Conservation (phyloP, 1,139 yeast species). For the Taphrina deformans region DNA sequence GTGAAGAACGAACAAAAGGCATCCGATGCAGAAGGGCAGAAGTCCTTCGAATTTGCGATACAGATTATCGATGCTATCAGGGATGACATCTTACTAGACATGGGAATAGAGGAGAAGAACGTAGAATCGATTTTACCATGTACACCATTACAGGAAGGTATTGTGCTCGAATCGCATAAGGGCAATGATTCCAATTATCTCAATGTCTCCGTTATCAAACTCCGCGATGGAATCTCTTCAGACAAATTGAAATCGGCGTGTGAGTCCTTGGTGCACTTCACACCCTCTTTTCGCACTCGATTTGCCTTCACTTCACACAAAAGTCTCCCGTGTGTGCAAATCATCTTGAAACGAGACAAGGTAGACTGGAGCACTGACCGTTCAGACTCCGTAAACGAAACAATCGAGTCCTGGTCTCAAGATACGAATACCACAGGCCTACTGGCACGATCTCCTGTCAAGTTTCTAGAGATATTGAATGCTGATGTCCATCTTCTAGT, state of each 20-base stretch:
- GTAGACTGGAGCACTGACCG: constrained; percentile 5
- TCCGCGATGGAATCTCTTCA: constrained; percentile 30
- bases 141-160: constrained; percentile 40
- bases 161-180: constrained; percentile 37
- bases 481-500: constrained; percentile 13
- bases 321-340: constrained; percentile 37
- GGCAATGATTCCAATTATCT: constrained; percentile 37
- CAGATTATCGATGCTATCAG: neutral
- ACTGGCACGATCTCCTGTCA: neutral
- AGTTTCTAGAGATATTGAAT: constrained; percentile 1
- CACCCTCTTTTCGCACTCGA: constrained; percentile 40
- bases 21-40: neutral
- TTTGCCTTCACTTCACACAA: constrained; percentile 35
- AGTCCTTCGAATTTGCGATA: neutral
- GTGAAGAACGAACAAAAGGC: too few species aligned
- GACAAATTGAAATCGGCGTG: constrained; percentile 34
- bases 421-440: too few species aligned
- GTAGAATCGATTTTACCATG: constrained; percentile 37
- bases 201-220: constrained; percentile 36
- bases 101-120: neutral
- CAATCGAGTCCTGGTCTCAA: neutral
- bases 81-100: neutral
- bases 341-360: constrained; percentile 14
- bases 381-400: neutral
- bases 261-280: constrained; percentile 25